These are phyloP conservation scores for Pneumocystis wakefieldiae DNA, from an alignment of 1,139 yeast species.

Conservation along the genomic window DNA sequence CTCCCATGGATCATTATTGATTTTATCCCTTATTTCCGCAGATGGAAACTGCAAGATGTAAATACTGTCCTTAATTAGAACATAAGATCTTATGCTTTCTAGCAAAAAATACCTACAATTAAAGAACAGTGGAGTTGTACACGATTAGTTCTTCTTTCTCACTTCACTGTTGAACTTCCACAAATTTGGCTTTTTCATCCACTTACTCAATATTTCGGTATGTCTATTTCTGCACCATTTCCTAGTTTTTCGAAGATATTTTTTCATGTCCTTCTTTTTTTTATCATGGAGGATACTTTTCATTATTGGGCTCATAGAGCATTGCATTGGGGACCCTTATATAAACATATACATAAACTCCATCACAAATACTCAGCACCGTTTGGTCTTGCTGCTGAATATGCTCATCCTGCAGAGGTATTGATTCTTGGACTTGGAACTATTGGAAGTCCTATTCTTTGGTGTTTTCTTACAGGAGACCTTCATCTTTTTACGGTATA, in stretches of 20 bases:
- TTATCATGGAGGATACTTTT: conserved; percentile 83
- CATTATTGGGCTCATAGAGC: conserved; percentile 89
- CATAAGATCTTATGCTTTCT: background rate
- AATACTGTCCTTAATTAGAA: background rate
- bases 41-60: conserved; percentile 63
- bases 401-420: conserved; percentile 90
- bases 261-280: conserved; percentile 56
- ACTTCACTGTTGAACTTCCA: conserved; percentile 78
- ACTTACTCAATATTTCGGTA: conserved; percentile 60
- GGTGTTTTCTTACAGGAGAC: conserved; percentile 46
- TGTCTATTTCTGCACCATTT: conserved; percentile 67
- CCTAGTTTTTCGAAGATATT: conserved; percentile 46
- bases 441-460: conserved; percentile 75
- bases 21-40: conserved; percentile 56
- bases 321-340: conserved; percentile 71
- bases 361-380: conserved; percentile 97
- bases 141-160: conserved; percentile 67
- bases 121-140: conserved; percentile 87
- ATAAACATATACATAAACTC: conserved; percentile 84
- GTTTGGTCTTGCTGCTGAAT: conserved; percentile 89
- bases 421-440: conserved; percentile 85
- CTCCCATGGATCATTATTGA: conserved; percentile 78
- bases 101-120: conserved; percentile 52
- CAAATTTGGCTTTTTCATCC: conserved; percentile 97
- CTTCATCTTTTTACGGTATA: conserved; percentile 75